Conservation (phyloP, 2,329 filamentous ascomycete genomes). For the Epichloe uncinata region DNA sequence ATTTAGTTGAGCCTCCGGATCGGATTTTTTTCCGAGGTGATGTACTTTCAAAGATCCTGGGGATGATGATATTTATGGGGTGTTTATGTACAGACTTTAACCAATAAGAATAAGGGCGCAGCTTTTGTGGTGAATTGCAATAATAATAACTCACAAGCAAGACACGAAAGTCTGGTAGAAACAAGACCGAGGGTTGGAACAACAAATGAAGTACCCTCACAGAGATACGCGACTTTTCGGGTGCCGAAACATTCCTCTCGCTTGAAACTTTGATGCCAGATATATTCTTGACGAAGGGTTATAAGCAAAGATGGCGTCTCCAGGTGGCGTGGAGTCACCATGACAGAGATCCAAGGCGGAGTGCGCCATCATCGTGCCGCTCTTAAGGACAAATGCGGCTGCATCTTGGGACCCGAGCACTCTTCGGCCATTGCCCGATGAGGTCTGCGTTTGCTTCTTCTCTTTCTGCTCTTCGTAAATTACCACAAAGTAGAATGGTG, state of each 20-base stretch:
- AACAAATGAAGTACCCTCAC: not conserved
- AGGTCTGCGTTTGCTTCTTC: too few species aligned
- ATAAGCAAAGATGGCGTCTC: not conserved
- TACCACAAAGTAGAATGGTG: too few species aligned
- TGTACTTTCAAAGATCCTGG: not conserved
- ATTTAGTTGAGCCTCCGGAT: not conserved
- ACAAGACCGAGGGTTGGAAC: not conserved
- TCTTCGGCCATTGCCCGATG: too few species aligned
- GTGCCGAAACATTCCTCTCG: not conserved
- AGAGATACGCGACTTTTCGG: not conserved
- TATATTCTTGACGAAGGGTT: not conserved
- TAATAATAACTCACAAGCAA: not conserved
- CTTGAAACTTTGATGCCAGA: not conserved
- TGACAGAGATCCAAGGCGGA: not conserved
- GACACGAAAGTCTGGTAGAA: not conserved
- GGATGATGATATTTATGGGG: not conserved
- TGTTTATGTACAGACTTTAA: not conserved
- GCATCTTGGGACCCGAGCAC: too few species aligned
- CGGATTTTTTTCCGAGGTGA: not conserved
- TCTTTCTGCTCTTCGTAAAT: too few species aligned
- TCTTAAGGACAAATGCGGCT: too few species aligned
- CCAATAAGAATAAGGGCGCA: not conserved
- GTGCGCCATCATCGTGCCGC: not conserved
- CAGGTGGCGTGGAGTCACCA: not conserved
- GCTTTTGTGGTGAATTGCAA: not conserved